Base-by-base conservation (phyloP, 768 basidiomycete genomes). In the Termitomyces sp. region DNA sequence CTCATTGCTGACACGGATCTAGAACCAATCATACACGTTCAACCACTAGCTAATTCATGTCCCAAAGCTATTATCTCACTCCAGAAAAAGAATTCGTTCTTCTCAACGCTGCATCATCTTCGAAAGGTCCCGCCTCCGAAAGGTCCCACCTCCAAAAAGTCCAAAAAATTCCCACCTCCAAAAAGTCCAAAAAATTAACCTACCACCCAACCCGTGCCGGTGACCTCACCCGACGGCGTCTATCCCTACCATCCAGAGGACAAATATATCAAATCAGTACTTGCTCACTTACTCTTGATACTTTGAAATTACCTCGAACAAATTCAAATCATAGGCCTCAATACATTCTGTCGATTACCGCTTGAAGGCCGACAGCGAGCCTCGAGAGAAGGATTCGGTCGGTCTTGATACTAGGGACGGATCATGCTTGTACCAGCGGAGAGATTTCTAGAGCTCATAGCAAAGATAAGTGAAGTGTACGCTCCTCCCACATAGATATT, bases 211-310 rank as follows among this genome's bases (percentile, higher is more conserved):
- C 30, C 60, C 44, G 38, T 50, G 11, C 57, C 62, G 6, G 64
- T 50, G 46, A 64, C 68, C 7, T 72, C 76, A 12, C 63, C 64
- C 2, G 83, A 84, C 53, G 81, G 85, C 0, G 73, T 84, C 5
- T 89, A 86, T 64, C 73, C 83, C 2, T 96, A 81, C 7, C 94
- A 97, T 65, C 86, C 89, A 0, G 95, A 97, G 67, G 94, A 97
- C 68, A 85, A 86, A 42, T 75, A 75, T 41, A 83, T 94, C 52
- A 77, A 80, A 55, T 71, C 82, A 74, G 91, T 90, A 50, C 23
- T 63, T 48, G 28, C 14, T 31, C 45, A 21, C n/a, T 49, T 7
- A 9, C 23, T 28, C 26, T 4, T 3, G 14, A 35, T 21, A 7
- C 14, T 26, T 14, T 48, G 19, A 58, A 40, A 11, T 6, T 38